These are phyloP conservation scores for Harringtonia lauricola DNA, from an alignment of 2,329 filamentous ascomycete genomes.

Conservation along the genomic window DNA sequence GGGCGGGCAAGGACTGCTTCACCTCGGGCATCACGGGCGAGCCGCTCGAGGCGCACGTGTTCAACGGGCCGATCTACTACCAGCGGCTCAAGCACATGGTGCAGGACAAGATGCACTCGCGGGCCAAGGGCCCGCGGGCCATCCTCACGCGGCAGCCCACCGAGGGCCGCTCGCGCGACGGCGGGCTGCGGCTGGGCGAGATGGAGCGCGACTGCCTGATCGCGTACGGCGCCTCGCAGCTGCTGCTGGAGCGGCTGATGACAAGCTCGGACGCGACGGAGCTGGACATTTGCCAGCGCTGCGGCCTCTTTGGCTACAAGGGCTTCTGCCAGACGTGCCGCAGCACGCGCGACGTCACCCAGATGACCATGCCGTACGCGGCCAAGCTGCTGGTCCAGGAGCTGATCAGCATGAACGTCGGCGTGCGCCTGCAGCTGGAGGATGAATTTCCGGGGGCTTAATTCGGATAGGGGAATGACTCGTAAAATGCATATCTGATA, in stretches of 20 bases:
- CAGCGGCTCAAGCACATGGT: slow-evolving; percentile 99
- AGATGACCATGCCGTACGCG: slow-evolving; percentile 96
- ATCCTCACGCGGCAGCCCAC: slow-evolving; percentile 93
- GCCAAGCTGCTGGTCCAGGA: slow-evolving; percentile 95
- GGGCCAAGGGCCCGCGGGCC: slow-evolving; percentile 77
- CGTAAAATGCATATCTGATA: no score
- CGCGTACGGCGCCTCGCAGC: slow-evolving; percentile 87
- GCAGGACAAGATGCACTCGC: slow-evolving; percentile 98
- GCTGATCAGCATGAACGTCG: slow-evolving; percentile 97
- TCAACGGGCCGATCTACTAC: slow-evolving; percentile 98
- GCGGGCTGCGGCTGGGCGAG: slow-evolving; percentile 86
- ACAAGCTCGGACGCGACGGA: slow-evolving; percentile 81
- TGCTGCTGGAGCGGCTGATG: slow-evolving; percentile 90
- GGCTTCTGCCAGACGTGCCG: slow-evolving; percentile 92
- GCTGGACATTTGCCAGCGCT: slow-evolving; percentile 88
- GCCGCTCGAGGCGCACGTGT: slow-evolving; percentile 87
- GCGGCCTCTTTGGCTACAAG: slow-evolving; percentile 89
- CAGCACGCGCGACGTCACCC: slow-evolving; percentile 70
- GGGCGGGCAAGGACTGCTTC: slow-evolving; percentile 94
- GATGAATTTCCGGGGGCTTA: slow-evolving; percentile 69
- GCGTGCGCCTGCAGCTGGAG: slow-evolving; percentile 77
- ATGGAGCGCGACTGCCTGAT: slow-evolving; percentile 99
- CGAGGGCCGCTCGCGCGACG: slow-evolving; percentile 85
- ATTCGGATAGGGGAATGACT: no score
- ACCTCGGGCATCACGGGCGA: slow-evolving; percentile 94